Percentiles rank a stretch among this genome's conserved stretches.
phyloP scores from a whole-genome alignment of 2,329 filamentous ascomycete species.

The Dothistroma pini region DNA sequence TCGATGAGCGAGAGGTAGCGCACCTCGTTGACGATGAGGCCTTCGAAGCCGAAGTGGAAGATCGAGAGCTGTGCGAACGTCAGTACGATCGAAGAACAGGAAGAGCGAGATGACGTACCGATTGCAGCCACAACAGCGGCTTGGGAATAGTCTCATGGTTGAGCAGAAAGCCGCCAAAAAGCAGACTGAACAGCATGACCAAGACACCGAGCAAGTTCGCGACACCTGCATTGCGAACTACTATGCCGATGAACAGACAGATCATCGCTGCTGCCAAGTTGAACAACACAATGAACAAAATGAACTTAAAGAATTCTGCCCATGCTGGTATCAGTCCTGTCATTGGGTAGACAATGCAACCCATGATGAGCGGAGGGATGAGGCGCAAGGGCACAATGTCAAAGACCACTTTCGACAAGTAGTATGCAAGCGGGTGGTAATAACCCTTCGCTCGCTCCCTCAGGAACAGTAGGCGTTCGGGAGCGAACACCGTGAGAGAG shows the following conservation, averaged over 20 bases:
- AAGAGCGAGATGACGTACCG: constrained; percentile 47
- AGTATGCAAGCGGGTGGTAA: constrained; percentile 91
- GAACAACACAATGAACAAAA: constrained; percentile 89
- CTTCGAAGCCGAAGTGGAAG: constrained; percentile 97
- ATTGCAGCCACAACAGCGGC: constrained; percentile 84
- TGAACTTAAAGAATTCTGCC: constrained; percentile 83
- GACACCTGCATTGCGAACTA: constrained; percentile 86
- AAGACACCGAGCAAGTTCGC: constrained; percentile 91
- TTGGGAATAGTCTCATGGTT: constrained; percentile 91
- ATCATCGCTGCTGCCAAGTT: constrained; percentile 92
- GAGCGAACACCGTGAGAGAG: constrained; percentile 86
- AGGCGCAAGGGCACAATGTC: constrained; percentile 93
- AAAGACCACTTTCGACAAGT: constrained; percentile 94
- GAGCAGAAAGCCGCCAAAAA: constrained; percentile 89
- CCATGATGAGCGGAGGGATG: constrained; percentile 91
- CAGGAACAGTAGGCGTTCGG: constrained; percentile 85
- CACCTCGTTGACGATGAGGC: constrained; percentile 95
- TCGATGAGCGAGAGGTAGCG: constrained; percentile 84
- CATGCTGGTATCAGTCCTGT: constrained; percentile 81
- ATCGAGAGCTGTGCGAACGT: constrained; percentile 66
- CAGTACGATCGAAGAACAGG: constrained; percentile 21
- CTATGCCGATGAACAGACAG: constrained; percentile 92
- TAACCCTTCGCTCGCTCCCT: constrained; percentile 95
- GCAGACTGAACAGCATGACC: constrained; percentile 94
- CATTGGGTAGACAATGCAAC: constrained; percentile 96